These are phyloP conservation scores for Saprolegnia parasitica DNA, from an alignment of 352 stramenopile species.

Conservation along the genomic window DNA sequence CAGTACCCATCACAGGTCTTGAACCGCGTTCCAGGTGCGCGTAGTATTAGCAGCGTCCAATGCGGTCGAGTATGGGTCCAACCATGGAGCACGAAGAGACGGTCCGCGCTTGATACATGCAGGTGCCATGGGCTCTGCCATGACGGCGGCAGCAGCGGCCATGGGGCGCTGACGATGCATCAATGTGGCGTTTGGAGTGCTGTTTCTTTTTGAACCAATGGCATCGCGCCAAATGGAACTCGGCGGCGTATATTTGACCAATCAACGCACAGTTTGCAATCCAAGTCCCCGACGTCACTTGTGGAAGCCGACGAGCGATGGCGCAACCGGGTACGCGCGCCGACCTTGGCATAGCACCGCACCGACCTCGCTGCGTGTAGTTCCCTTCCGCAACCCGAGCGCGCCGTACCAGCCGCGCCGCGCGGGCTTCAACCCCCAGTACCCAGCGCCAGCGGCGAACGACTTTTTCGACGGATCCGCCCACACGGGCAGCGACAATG, in stretches of 20 bases:
- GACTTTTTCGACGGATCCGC: conserved; percentile 6
- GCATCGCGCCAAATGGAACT: not conserved
- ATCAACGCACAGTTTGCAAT: not conserved
- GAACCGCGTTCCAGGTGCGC: too few relatives aligned
- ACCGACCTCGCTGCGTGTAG: conserved; percentile 31
- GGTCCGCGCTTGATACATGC: too few relatives aligned
- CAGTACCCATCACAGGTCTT: too few relatives aligned
- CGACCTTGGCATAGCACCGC: not conserved
- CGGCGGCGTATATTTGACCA: not conserved
- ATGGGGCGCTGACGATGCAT: not conserved
- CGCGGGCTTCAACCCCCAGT: conserved; percentile 28
- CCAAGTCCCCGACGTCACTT: not conserved
- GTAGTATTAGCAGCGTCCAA: too few relatives aligned
- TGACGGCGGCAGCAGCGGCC: too few relatives aligned
- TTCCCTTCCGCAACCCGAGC: conserved; percentile 55
- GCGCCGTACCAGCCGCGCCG: conserved; percentile 40
- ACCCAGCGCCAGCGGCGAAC: conserved; percentile 8
- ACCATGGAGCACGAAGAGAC: too few relatives aligned
- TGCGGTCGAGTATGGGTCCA: too few relatives aligned
- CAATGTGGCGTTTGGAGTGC: not conserved
- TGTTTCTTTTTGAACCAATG: conserved; percentile 20
- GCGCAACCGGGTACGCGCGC: conserved; percentile 34
- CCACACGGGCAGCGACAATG: not conserved
- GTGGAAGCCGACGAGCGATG: conserved; percentile 26
- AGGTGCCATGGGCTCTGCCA: too few relatives aligned